Evolutionary conservation across 495 filamentous ascomycete genomes (phyloP), one percentile per base, ranked within the genome.

Genomic region (Terfezia boudieri): DNA sequence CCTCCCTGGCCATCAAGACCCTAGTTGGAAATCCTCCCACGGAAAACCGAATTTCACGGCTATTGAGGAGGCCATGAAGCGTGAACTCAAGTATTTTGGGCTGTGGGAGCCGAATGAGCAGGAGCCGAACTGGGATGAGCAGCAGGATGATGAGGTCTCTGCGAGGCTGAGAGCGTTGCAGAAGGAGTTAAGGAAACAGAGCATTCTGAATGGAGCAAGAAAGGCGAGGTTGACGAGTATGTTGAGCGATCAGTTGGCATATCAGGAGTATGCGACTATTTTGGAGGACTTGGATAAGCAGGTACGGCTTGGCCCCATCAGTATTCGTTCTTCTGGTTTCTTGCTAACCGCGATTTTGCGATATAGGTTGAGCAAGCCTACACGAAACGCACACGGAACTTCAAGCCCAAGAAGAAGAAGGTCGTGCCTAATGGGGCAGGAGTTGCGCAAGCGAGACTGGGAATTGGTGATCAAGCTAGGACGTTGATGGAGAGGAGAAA

Each of bases 231-330:
- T 99, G 9, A 76, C 83, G 2, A 85, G 94, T 16, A 74, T 94
- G 17, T 81, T 88, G 2, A 81, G 85, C 59, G 89, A 92, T 65
- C 77, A 84, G 58, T 85, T 96, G 79, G 92, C 90, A 2, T 76
- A 84, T 65, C 90, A 96, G 59, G 90, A 99, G 65, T 99, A 92
- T 69, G 80, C 78, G 60, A 95, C 87, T 58, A 99, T 99, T 63
- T 80, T 89, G 56, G 90, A 99, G 62, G 90, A 96, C 66, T 79
- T 99, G 23, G 90, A 99, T 68, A 77, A 78, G 53, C 90, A 99
- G 67, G 89, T 64, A 49, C 23, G 8, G 49, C 8, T 4, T 8
- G 17, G 20, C 11, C 16, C 17, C 56, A 9, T 14, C 1, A 17
- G 7, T 32, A 32, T 32, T 4, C 26, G 1, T 32, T 32, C 26